Evolutionary conservation across 106 monocot genomes (phyloP).

Genomic region (Chionographis japonica): DNA sequence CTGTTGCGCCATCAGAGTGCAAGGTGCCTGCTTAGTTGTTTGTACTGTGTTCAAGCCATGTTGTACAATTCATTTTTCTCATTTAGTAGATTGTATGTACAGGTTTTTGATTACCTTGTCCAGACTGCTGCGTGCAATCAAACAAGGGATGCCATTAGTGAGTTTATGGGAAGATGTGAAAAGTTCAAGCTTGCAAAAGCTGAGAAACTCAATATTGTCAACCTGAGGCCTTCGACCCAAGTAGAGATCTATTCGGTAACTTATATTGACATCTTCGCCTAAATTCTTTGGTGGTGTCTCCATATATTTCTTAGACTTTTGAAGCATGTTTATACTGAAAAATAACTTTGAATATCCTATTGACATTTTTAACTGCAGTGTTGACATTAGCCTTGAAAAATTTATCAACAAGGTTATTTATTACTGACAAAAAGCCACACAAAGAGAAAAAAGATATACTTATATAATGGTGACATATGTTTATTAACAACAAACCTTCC

Average conservation of each 20-base stretch:
- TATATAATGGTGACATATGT: no score
- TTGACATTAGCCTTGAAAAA: no score
- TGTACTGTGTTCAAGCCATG: neutral
- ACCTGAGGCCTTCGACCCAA: conserved; percentile 58
- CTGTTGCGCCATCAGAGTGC: conserved; percentile 74
- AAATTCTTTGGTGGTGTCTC: neutral
- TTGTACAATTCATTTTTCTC: neutral
- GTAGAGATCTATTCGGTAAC: conserved; percentile 52
- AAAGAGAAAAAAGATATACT: no score
- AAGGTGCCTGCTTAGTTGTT: conserved; percentile 34
- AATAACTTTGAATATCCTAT: no score
- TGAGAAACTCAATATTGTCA: conserved; percentile 74
- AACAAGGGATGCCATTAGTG: conserved; percentile 50
- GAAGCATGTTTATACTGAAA: no score
- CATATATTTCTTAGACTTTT: no score
- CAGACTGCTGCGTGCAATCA: conserved; percentile 64
- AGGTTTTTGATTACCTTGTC: conserved; percentile 78
- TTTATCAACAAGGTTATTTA: no score
- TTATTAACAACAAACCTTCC: no score
- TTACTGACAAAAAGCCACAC: no score
- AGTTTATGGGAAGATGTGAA: conserved; percentile 50
- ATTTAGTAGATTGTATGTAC: neutral
- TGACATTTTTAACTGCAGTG: no score
- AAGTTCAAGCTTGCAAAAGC: conserved; percentile 59
- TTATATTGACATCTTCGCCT: neutral